Percentiles rank a stretch among this genome's conserved stretches.
Evolutionary conservation across 1,139 yeast species (phyloP).

Genomic region (Hemisphaericaspora xylanilytica): DNA sequence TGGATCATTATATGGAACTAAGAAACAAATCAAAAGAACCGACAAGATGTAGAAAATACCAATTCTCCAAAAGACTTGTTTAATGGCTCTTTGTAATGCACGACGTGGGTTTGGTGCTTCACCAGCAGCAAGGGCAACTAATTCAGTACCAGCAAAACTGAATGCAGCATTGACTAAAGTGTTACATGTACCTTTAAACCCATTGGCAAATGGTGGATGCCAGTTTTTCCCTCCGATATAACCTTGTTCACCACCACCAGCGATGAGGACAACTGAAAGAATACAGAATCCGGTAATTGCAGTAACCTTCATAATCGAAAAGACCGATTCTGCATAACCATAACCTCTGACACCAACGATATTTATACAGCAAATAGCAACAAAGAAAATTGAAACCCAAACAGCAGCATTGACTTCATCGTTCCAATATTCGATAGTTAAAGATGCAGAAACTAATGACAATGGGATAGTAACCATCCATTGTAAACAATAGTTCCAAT

Average conservation of each 20-base stretch:
- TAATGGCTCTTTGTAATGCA: conserved; percentile 40
- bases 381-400: conserved; percentile 39
- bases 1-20: conserved; percentile 35
- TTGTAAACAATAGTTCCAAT: conserved; percentile 45
- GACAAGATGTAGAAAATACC: conserved; percentile 40
- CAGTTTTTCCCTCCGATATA: conserved; percentile 40
- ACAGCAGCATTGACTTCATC: conserved; percentile 35
- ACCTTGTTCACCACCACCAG: conserved; percentile 41
- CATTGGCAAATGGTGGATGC: conserved; percentile 43
- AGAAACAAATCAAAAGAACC: conserved; percentile 37
- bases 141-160: conserved; percentile 42
- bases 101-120: conserved; percentile 40
- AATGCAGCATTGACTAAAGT: conserved; percentile 45
- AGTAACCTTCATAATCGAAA: conserved; percentile 37
- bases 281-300: conserved; percentile 42
- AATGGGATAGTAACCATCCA: conserved; percentile 33
- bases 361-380: conserved; percentile 34
- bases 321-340: conserved; percentile 45
- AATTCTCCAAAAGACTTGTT: conserved; percentile 48
- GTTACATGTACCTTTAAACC: conserved; percentile 41
- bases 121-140: conserved; percentile 43
- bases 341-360: conserved; percentile 44
- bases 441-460: conserved; percentile 41
- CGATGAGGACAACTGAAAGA: conserved; percentile 37
- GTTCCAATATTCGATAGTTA: conserved; percentile 42